Evolutionary conservation across 257 asterid genomes (phyloP).

Genomic region (Jasminum sambac): DNA sequence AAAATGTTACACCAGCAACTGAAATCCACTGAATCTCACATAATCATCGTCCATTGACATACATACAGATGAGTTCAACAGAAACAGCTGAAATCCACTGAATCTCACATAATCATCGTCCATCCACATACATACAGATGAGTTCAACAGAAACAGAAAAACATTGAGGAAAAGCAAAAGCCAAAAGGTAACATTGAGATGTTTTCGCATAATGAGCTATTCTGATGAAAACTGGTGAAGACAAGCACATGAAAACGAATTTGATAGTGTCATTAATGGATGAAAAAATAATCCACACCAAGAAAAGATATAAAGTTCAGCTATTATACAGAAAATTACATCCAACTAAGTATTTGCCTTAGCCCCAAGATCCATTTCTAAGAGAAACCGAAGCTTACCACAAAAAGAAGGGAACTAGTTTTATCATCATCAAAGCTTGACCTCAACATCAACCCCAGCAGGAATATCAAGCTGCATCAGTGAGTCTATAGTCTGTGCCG

Average conservation of each 20-base stretch:
- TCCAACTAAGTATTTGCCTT: neutral
- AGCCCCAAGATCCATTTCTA: slow-evolving; percentile 5
- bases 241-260: neutral
- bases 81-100: too few relatives aligned
- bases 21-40: too few relatives aligned
- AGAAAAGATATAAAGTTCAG: slow-evolving; percentile 10
- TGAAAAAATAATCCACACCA: neutral
- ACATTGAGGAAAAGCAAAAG: neutral
- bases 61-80: too few relatives aligned
- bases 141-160: too few relatives aligned
- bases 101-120: too few relatives aligned
- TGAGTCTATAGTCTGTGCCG: slow-evolving; percentile 96
- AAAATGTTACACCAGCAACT: too few relatives aligned
- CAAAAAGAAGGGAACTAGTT: neutral
- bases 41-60: too few relatives aligned
- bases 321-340: slow-evolving; percentile 25
- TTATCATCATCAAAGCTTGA: slow-evolving; percentile 55
- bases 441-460: slow-evolving; percentile 99
- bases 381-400: neutral
- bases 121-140: too few relatives aligned
- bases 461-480: slow-evolving; percentile 97
- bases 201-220: too few relatives aligned
- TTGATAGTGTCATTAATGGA: neutral
- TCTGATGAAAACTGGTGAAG: too few relatives aligned
- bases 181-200: neutral